Evolutionary conservation across 495 filamentous ascomycete species (phyloP), one percentile per base, ranked within the genome.

Genomic region (Choiromyces venosus): DNA sequence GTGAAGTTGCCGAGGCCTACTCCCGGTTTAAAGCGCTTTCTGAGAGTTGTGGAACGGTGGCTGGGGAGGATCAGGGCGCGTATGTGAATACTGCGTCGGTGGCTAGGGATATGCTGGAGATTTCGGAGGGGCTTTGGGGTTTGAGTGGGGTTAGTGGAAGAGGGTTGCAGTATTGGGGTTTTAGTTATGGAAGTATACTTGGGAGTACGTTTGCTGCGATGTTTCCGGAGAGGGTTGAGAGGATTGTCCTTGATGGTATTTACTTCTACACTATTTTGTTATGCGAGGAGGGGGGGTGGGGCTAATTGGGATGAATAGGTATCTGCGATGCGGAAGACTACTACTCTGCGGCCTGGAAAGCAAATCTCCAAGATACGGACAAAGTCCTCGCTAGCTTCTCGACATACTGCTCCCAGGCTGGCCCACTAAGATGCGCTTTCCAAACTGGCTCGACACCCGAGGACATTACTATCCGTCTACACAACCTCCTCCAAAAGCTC

Each of bases 361-460:
- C 82, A 66, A 85, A 88, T 67, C 78, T 83, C 25, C 85, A 85
- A 65, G 87, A 89, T 71, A 85, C 86, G 5, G 85, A 85, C 67
- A 85, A 85, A 40, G 87, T 85, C 6, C 84, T 88, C 84, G 72
- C 82, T 6, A 80, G 84, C 0, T 88, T 90, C 78, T 88, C 84
- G 79, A 76, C 78, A 65, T 86, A 83, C 73, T 90, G 88, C 78
- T 82, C 86, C 67, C 67, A 77, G 21, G 86, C 85, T 25, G 88
- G 88, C 0, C 85, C 85, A 0, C 64, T 78, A 7, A 72, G 74
- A 8, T 90, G 88, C 69, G 78, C 81, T 14, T 83, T 90, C 68
- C 83, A 87, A 25, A 79, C 76, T 25, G 80, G 81, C 1, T 72
- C 74, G 14, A 83, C 85, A 7, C 83, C 86, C 6, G 66, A 61